Evolutionary conservation across 805 yeast genomes (phyloP).

Genomic region (Wickerhamiella australiensis): DNA sequence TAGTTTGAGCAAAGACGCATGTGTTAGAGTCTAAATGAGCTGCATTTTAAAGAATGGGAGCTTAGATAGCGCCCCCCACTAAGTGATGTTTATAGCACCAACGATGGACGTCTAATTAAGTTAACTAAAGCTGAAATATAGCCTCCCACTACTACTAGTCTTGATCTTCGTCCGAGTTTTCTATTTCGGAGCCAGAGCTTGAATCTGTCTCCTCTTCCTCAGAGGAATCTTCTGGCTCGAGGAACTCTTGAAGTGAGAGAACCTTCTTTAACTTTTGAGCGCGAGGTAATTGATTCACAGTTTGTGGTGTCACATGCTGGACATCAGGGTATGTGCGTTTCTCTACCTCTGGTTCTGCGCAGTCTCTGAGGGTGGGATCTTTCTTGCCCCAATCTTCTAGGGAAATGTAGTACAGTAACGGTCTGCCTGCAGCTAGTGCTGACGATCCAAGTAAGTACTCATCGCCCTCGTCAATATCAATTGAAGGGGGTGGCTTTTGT

Average conservation of each 20-base stretch:
- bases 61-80: too few relatives aligned
- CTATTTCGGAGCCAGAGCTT: not conserved
- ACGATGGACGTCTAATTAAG: not conserved
- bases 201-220: not conserved
- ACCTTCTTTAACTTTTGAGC: conserved; percentile 6
- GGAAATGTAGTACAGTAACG: conserved; percentile 25
- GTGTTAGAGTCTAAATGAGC: too few relatives aligned
- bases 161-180: not conserved
- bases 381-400: conserved; percentile 39
- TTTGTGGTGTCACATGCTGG: not conserved
- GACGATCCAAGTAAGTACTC: conserved; percentile 26
- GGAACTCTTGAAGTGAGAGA: conserved; percentile 6
- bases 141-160: not conserved
- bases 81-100: too few relatives aligned
- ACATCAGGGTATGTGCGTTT: not conserved
- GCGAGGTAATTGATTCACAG: not conserved
- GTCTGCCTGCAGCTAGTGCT: conserved; percentile 25
- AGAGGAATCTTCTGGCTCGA: not conserved
- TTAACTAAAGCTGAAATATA: too few relatives aligned
- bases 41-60: too few relatives aligned
- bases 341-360: not conserved
- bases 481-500: conserved; percentile 53
- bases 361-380: conserved; percentile 4
- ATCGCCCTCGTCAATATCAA: conserved; percentile 13
- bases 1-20: too few relatives aligned